phyloP scores from a whole-genome alignment of 2,329 filamentous ascomycete species.

The Blastomyces parvus region DNA sequence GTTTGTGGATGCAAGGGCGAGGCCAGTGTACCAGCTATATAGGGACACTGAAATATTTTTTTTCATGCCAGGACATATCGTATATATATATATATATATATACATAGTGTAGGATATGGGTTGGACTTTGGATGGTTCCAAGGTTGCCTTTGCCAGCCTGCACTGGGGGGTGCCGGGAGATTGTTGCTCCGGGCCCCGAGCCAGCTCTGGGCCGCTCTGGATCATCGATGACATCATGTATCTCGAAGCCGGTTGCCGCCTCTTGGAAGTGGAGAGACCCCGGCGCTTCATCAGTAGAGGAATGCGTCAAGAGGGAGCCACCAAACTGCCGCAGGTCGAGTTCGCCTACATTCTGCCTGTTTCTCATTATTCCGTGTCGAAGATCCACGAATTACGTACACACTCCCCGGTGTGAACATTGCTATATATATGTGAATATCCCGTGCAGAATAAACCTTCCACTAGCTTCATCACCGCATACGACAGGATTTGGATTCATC shows the following conservation, averaged over 20 bases:
- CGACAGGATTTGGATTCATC: background rate
- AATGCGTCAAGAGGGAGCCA: background rate
- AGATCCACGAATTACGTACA: constrained; percentile 6
- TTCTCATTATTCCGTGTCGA: background rate
- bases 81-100: no score
- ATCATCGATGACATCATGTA: background rate
- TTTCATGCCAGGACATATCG: no score
- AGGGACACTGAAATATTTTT: no score
- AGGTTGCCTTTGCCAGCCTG: no score
- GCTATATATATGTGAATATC: background rate
- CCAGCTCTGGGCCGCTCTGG: background rate
- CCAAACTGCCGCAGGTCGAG: background rate
- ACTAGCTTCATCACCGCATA: background rate
- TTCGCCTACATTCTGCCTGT: background rate
- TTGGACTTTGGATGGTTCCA: no score
- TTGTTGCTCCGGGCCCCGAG: background rate
- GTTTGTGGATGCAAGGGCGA: no score
- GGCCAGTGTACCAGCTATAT: no score
- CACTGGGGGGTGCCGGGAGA: background rate
- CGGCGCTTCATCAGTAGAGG: background rate
- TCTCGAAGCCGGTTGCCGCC: background rate
- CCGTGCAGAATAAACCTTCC: background rate
- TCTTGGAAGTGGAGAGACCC: background rate
- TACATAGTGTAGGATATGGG: no score
- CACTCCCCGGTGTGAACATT: background rate